phyloP scores from a whole-genome alignment of 306 rosid species.

The Hylodesmum podocarpum region DNA sequence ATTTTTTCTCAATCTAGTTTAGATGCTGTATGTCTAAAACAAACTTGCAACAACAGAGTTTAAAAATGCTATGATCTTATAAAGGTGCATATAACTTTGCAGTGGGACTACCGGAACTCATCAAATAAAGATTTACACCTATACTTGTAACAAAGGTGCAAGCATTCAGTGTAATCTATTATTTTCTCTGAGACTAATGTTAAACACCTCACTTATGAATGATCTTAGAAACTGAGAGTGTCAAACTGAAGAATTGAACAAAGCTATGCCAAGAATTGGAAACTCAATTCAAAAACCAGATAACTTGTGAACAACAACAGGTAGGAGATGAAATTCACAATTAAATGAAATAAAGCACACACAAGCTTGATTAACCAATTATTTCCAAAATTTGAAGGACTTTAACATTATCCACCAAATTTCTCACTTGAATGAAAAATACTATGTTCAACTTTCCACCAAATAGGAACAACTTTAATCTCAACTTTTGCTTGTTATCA shows the following conservation, averaged over 20 bases:
- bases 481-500: background rate
- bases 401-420: constrained; percentile 17
- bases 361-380: constrained; percentile 10
- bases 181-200: background rate
- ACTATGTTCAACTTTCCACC: constrained; percentile 8
- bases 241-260: constrained; percentile 20
- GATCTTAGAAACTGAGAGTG: constrained; percentile 5
- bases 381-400: background rate
- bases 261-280: background rate
- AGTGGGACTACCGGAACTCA: background rate
- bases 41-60: background rate
- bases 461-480: background rate
- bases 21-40: constrained; percentile 8
- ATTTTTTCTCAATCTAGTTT: background rate
- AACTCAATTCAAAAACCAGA: constrained; percentile 3
- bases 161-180: background rate
- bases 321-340: background rate
- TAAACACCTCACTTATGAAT: background rate
- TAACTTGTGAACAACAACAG: constrained; percentile 8
- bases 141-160: background rate
- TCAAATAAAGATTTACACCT: background rate
- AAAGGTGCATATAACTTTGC: constrained; percentile 15
- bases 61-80: background rate
- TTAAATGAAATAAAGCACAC: background rate
- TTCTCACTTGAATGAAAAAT: background rate